Evolutionary conservation across 345 rosid genomes (phyloP).

Genomic region (Combretum micranthum): DNA sequence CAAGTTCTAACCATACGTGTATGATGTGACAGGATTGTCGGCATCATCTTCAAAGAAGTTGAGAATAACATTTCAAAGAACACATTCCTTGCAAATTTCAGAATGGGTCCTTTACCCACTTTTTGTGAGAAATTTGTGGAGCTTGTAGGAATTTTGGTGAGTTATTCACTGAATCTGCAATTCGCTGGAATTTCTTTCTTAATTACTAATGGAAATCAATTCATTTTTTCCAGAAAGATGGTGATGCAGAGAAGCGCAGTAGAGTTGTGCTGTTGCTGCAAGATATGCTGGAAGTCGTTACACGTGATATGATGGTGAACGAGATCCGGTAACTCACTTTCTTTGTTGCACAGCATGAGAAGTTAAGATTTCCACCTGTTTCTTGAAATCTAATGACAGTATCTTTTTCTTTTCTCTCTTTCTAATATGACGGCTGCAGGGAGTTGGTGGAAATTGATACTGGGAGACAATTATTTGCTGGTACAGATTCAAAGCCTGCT

Average conservation of each 20-base stretch:
- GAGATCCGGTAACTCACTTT: constrained; percentile 73
- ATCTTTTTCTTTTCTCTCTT: background rate
- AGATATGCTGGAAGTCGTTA: constrained; percentile 92
- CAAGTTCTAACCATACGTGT: background rate
- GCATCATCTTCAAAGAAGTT: constrained; percentile 80
- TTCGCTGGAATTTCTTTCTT: background rate
- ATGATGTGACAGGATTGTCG: constrained; percentile 59
- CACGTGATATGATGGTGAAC: constrained; percentile 91
- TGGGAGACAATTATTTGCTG: constrained; percentile 93
- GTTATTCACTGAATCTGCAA: constrained; percentile 17
- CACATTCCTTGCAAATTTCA: constrained; percentile 76
- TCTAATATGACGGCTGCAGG: constrained; percentile 24
- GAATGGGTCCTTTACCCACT: constrained; percentile 70
- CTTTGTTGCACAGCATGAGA: background rate
- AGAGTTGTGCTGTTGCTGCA: constrained; percentile 76
- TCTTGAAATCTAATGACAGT: background rate
- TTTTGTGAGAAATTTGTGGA: constrained; percentile 77
- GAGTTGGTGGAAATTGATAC: constrained; percentile 83
- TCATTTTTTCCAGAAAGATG: constrained; percentile 69
- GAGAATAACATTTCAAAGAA: constrained; percentile 83
- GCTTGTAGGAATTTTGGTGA: constrained; percentile 84
- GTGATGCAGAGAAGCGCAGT: constrained; percentile 61
- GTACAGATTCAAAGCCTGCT: constrained; percentile 82
- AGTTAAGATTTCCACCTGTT: background rate
- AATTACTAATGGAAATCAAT: background rate